Evolutionary conservation across 352 stramenopile species (phyloP), one percentile per base, ranked within the genome.

Genomic region (Phytopythium helicoides): DNA sequence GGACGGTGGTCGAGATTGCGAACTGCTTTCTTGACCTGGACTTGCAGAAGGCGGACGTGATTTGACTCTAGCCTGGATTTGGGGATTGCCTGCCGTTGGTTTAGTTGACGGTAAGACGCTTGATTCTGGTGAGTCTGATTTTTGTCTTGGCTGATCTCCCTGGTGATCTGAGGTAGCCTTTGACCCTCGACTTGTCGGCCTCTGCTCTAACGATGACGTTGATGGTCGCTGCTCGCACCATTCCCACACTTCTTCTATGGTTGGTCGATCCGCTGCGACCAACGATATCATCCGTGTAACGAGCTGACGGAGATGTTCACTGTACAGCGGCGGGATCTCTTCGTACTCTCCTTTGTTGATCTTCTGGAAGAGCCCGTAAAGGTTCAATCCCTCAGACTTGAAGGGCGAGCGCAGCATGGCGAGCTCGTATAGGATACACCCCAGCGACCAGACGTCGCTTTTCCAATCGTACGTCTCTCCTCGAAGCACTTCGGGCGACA

Each of bases 351-450:
- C 82, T 58, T 94, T 92, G 57, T 87, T 92, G 56, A 92, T 92
- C 60, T 98, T 98, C 56, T 97, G 63, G 54, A 98, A 98, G 14
- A 98, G 69, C 0, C 82, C 81, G 28, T 92, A 91, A 3, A 98
- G 71, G 42, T 96, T 95, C 19, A 98, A 68, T 0, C 87, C 90
- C 54, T 97, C 89, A 6, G 77, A 80, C 54, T 97, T 98, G 63
- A 98, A 98, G 12, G 95, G 95, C 18, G 91, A 97, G 3, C 84
- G 79, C 12, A 98, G 78, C 86, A 96, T 96, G 6, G 90, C 89
- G 4, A 98, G 73, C 64, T 98, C 95, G 64, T 98, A 98, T 25
- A 98, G 73, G 45, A 98, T 90, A 57, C 95, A 98, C 3, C 95
- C 95, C 34, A 98, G 76, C 28, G 73, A 94, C 95, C 95, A 98